These are phyloP conservation scores for Ricinus communis DNA, from an alignment of 345 rosid species.

Conservation along the genomic window DNA sequence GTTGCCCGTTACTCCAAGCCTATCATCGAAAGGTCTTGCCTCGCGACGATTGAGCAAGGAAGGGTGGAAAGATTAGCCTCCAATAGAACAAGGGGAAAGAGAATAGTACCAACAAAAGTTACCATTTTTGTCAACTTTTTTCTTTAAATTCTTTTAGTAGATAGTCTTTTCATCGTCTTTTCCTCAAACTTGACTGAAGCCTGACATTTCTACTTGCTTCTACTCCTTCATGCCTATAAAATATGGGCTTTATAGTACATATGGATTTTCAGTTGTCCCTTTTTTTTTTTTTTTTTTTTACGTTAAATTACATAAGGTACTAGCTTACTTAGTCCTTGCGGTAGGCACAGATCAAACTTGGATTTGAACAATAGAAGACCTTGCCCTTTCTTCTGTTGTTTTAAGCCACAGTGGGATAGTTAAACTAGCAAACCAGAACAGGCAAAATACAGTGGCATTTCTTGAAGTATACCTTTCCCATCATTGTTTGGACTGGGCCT, in stretches of 20 bases:
- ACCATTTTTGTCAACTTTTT: not conserved
- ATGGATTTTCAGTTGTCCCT: not conserved
- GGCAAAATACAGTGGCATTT: too few relatives aligned
- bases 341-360: too few relatives aligned
- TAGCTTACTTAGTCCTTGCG: too few relatives aligned
- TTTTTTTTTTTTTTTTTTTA: not conserved
- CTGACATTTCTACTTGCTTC: too few relatives aligned
- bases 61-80: conserved; percentile 72
- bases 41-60: conserved; percentile 70
- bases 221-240: not conserved
- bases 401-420: too few relatives aligned
- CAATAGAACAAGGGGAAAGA: not conserved
- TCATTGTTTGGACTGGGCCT: too few relatives aligned
- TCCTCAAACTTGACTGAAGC: not conserved
- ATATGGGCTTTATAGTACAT: not conserved
- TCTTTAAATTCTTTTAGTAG: not conserved
- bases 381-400: too few relatives aligned
- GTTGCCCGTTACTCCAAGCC: conserved; percentile 61
- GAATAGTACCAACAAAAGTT: not conserved
- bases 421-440: too few relatives aligned
- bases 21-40: conserved; percentile 73
- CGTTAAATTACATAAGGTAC: too few relatives aligned
- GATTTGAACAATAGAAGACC: too few relatives aligned
- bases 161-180: not conserved
- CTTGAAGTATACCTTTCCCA: too few relatives aligned